Base-by-base conservation (phyloP, 192 early-diverging fungal genomes). In the Coemansia nantahalensis region DNA sequence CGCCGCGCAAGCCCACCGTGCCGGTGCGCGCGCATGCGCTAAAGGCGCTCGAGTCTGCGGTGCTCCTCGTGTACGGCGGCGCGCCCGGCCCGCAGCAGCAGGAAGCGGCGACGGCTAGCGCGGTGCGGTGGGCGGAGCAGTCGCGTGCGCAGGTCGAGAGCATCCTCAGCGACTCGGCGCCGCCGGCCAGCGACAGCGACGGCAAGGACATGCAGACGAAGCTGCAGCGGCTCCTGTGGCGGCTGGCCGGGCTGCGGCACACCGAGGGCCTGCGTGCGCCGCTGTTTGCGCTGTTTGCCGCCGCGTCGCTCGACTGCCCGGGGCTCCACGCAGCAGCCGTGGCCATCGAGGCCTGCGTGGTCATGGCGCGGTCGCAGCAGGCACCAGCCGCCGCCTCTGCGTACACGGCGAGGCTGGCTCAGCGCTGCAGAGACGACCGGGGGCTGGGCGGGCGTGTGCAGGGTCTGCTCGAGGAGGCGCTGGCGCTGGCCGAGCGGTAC, bases 171-270 rank as follows among this genome's bases (percentile, higher is more conserved):
- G 52, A 28, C 1, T 28, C 32, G 4, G 59, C 51, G 56, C 61
- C 68, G n/a, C 46, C 42, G 14, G 15, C 47, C 1, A 55, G 56
- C 17, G 56, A 51, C 6, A 26, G 26, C 12, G 52, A 36, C n/a
- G 38, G 33, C 19, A 45, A 34, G 13, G 48, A 54, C 14, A 42
- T 54, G 28, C 34, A 44, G 10, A 3, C 5, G 9, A 32, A 32
- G 31, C 8, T 51, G 28, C 11, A 16, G 31, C 70, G 54, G 14
- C 42, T 73, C 2, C 51, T 73, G 42, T 64, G 70, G 58, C 49
- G 63, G 5, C 43, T 73, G 19, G 52, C 70, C 0, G 49, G 58
- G 12, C 54, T 73, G 26, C 51, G 70, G 2, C 57, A 66, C 22
- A 45, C 54, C 11, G 54, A 58, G 5, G 31, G 45, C 5, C 10